A percentile compares a stretch with the other conserved stretches of the same genome.
Conservation (phyloP, 2,329 filamentous ascomycete genomes). For the Sporothrix schenckii region DNA sequence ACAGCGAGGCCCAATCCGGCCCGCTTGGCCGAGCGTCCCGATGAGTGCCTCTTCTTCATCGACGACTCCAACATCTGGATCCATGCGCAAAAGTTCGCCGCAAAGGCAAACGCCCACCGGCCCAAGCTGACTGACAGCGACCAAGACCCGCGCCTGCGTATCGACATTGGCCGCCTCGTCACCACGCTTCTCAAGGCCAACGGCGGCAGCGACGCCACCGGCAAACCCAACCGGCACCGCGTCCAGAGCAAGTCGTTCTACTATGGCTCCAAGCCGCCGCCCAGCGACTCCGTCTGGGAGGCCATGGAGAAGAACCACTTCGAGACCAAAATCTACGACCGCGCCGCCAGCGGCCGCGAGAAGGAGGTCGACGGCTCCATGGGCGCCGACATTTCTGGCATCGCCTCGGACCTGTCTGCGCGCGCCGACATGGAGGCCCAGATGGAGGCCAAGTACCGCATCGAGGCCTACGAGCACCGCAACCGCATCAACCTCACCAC, state of each 20-base stretch:
- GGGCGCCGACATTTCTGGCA: constrained; percentile 34
- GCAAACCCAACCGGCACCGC: neutral
- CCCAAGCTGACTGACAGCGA: constrained; percentile 38
- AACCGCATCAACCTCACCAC: constrained; percentile 28
- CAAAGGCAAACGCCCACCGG: constrained; percentile 35
- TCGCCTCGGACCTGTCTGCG: constrained; percentile 34
- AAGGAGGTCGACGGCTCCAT: constrained; percentile 41
- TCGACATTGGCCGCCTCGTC: constrained; percentile 28
- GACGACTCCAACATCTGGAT: constrained; percentile 40
- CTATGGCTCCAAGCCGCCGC: constrained; percentile 29
- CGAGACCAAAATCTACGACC: constrained; percentile 7
- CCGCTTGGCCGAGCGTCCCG: neutral
- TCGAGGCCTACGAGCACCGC: neutral
- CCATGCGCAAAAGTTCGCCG: constrained; percentile 38
- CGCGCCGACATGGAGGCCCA: neutral
- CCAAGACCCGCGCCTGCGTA: constrained; percentile 35
- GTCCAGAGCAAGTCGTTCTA: neutral
- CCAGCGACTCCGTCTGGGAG: constrained; percentile 10
- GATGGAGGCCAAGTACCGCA: constrained; percentile 12
- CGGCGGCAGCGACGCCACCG: neutral
- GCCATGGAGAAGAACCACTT: neutral
- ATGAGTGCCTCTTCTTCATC: constrained; percentile 38
- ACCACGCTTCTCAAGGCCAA: neutral
- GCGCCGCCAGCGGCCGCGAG: constrained; percentile 35
- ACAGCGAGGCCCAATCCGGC: neutral